These are phyloP conservation scores for Flaveria trinervia DNA, from an alignment of 129 eudicot species.

Conservation along the genomic window DNA sequence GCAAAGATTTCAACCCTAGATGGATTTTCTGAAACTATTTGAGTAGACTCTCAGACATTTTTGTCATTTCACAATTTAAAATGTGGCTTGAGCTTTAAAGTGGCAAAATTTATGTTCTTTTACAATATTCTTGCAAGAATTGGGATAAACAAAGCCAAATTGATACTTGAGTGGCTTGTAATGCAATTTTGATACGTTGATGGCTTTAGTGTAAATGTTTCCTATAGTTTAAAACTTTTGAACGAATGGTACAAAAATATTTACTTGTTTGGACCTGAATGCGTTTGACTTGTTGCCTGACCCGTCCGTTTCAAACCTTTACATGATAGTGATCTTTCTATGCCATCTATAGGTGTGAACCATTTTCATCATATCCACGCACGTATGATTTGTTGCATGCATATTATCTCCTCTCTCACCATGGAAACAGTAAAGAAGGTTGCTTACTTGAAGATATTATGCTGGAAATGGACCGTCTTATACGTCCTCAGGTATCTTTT, in stretches of 20 bases:
- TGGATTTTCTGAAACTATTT: not conserved
- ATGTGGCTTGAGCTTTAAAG: not conserved
- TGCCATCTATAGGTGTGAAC: conserved; percentile 74
- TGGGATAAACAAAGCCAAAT: not conserved
- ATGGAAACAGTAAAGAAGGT: conserved; percentile 59
- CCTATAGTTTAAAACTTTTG: not conserved
- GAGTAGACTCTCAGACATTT: not conserved
- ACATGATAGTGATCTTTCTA: conserved; percentile 5
- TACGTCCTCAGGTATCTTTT: conserved; percentile 77
- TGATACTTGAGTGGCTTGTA: not conserved
- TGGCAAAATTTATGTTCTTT: not conserved
- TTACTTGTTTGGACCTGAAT: too few species aligned
- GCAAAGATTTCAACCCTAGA: not conserved
- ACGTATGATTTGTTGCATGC: conserved; percentile 84
- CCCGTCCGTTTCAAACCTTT: not conserved
- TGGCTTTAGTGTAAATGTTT: not conserved
- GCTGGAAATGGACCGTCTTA: conserved; percentile 90
- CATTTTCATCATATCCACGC: conserved; percentile 92
- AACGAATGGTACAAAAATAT: too few species aligned
- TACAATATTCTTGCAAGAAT: not conserved
- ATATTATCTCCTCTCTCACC: conserved; percentile 63
- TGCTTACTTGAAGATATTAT: conserved; percentile 80
- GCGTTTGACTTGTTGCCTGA: not conserved
- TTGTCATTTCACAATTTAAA: not conserved
- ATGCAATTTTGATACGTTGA: not conserved